phyloP scores from a whole-genome alignment of 2,329 filamentous ascomycete species.

The Cercospora beticola region DNA sequence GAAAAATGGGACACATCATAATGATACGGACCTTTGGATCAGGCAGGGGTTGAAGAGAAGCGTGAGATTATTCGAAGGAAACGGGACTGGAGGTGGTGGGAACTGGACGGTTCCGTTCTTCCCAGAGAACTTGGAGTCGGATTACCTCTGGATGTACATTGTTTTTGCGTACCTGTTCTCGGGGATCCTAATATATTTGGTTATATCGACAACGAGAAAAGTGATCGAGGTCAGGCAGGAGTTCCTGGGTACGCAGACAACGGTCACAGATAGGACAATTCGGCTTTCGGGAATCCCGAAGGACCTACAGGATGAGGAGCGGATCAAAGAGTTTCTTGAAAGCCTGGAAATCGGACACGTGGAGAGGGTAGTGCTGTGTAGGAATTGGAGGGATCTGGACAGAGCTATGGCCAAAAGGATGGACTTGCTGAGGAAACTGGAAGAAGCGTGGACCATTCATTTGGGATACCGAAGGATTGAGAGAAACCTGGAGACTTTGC shows the following conservation, averaged over 20 bases:
- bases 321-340: slow-evolving; percentile 84
- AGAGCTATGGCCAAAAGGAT: slow-evolving; percentile 67
- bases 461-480: slow-evolving; percentile 58
- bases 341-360: slow-evolving; percentile 86
- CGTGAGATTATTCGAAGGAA: slow-evolving; percentile 18
- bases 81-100: slow-evolving; percentile 6
- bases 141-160: slow-evolving; percentile 88
- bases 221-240: slow-evolving; percentile 85
- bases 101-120: slow-evolving; percentile 20
- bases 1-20: slow-evolving; percentile 18
- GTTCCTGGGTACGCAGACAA: slow-evolving; percentile 89
- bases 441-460: slow-evolving; percentile 79
- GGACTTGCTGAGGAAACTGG: slow-evolving; percentile 67
- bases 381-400: slow-evolving; percentile 83
- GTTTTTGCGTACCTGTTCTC: slow-evolving; percentile 95
- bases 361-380: slow-evolving; percentile 80
- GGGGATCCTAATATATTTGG: slow-evolving; percentile 74
- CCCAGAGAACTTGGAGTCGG: slow-evolving; percentile 40
- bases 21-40: slow-evolving; percentile 12
- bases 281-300: slow-evolving; percentile 82
- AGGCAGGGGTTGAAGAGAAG: slow-evolving; percentile 14
- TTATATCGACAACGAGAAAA: slow-evolving; percentile 77
- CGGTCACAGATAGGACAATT: slow-evolving; percentile 93
- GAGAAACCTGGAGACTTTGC: slow-evolving; percentile 49
- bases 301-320: slow-evolving; percentile 75